These are phyloP conservation scores for Candida sp. DNA, from an alignment of 1,139 yeast genomes.

Conservation along the genomic window DNA sequence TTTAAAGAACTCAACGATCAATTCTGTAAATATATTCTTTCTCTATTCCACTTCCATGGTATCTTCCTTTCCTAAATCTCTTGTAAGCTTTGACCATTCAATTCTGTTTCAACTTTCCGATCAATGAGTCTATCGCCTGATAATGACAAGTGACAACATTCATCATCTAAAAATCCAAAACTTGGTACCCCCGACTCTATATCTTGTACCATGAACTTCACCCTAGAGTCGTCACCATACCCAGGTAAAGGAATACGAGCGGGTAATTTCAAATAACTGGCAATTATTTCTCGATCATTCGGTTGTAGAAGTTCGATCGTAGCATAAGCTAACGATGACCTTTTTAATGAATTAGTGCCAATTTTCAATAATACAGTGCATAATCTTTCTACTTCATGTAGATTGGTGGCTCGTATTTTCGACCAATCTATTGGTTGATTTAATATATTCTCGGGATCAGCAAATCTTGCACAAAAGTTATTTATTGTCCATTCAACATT, in stretches of 20 bases:
- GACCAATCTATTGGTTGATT: background rate
- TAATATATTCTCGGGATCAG: background rate
- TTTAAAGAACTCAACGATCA: no score
- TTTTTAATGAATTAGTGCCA: background rate
- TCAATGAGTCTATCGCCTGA: no score
- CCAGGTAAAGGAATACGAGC: background rate
- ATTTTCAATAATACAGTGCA: background rate
- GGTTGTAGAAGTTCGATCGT: conserved; percentile 1
- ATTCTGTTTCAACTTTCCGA: no score
- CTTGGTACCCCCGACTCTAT: background rate
- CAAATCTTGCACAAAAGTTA: background rate
- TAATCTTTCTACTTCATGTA: background rate
- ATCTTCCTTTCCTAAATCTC: no score
- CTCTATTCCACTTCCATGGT: no score
- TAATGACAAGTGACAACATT: no score
- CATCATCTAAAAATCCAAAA: background rate
- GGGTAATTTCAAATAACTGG: conserved; percentile 1
- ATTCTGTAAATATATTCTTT: no score
- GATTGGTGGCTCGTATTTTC: background rate
- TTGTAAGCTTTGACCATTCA: no score
- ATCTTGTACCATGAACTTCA: background rate
- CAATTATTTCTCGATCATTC: background rate
- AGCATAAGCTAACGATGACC: conserved; percentile 1
- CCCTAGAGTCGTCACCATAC: background rate
- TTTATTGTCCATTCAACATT: conserved; percentile 1